These are phyloP conservation scores for Fusarium equiseti DNA, from an alignment of 2,329 filamentous ascomycete genomes.

Conservation along the genomic window DNA sequence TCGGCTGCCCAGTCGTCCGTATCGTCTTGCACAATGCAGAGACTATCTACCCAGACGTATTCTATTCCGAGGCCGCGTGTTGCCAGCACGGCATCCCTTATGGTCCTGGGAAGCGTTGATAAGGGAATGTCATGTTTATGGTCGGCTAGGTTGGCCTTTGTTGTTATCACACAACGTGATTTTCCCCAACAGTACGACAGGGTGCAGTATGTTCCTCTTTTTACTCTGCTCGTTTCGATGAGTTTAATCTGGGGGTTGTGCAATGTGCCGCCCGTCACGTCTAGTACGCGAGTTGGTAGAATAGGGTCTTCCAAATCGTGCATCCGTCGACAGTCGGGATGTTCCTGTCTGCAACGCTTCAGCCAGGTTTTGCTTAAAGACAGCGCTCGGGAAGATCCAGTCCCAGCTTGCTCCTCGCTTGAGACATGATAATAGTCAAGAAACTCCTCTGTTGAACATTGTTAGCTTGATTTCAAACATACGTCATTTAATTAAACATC, in stretches of 20 bases:
- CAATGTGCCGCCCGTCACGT: not conserved
- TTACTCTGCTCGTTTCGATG: not conserved
- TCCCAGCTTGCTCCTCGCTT: not conserved
- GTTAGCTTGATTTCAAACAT: not conserved
- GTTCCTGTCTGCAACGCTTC: not conserved
- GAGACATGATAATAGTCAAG: not conserved
- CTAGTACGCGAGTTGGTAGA: not conserved
- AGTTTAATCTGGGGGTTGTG: not conserved
- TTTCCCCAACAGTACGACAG: not conserved
- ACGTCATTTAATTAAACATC: not conserved
- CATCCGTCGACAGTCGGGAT: not conserved
- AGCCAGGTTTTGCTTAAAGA: not conserved
- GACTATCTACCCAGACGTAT: constrained; percentile 21
- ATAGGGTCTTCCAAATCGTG: not conserved
- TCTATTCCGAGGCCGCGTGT: not conserved
- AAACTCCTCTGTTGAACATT: not conserved
- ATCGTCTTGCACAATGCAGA: constrained; percentile 25
- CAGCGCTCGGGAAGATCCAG: not conserved
- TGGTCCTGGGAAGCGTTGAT: constrained; percentile 1
- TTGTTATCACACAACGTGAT: not conserved
- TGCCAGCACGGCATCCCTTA: constrained; percentile 4
- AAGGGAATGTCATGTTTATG: not conserved
- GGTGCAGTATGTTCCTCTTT: not conserved
- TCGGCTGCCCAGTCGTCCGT: constrained; percentile 11
- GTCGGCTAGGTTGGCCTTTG: not conserved